Evolutionary conservation across 441 rosid genomes (phyloP).

Genomic region (Rhodomyrtus psidioides): DNA sequence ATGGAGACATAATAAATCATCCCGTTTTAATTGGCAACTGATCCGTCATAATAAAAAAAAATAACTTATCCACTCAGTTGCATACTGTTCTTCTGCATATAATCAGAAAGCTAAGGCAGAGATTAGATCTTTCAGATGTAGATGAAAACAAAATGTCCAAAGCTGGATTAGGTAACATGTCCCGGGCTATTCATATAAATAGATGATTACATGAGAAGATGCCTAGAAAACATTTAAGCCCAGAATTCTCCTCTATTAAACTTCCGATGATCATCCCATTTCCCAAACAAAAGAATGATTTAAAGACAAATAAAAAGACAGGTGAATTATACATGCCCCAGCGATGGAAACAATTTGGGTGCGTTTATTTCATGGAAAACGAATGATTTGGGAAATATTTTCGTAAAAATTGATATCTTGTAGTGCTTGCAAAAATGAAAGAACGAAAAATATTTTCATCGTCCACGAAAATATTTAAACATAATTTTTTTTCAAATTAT

Average conservation of each 20-base stretch:
- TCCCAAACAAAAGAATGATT: neutral
- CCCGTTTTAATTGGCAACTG: neutral
- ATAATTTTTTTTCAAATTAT: no score
- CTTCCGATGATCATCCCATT: neutral
- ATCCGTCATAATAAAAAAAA: no score
- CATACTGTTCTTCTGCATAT: neutral
- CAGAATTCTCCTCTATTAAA: neutral
- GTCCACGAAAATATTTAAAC: no score
- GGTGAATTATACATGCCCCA: neutral
- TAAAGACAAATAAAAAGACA: neutral
- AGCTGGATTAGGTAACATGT: neutral
- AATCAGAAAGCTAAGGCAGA: neutral
- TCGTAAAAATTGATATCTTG: no score
- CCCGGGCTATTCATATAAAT: neutral
- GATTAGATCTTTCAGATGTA: neutral
- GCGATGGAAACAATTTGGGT: neutral
- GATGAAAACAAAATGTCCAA: neutral
- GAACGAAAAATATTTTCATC: no score
- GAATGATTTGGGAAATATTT: no score
- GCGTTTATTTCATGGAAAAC: no score
- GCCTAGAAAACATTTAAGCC: neutral
- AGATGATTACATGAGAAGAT: neutral
- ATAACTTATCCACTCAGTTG: neutral
- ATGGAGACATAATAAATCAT: neutral
- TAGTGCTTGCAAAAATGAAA: no score